phyloP scores from a whole-genome alignment of 2,329 filamentous ascomycete genomes.

The Aspergillus chevalieri region DNA sequence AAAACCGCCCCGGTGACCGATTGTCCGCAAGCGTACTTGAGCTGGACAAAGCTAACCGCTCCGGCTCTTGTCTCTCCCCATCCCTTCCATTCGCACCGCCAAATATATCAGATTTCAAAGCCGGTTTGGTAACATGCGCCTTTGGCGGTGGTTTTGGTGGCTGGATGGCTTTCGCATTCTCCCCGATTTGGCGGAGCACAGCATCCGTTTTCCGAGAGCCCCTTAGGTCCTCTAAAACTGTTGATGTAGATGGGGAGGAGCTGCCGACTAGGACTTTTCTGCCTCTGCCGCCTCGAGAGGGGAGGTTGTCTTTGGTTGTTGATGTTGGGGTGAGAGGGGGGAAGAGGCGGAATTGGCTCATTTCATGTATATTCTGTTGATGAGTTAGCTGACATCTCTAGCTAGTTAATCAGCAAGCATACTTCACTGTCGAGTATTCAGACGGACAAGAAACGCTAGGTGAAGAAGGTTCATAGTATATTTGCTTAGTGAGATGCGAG shows the following conservation, averaged over 20 bases:
- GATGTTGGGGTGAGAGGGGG: conserved; percentile 28
- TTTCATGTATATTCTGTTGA: conserved; percentile 6
- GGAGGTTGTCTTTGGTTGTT: conserved; percentile 7
- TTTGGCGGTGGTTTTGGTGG: conserved; percentile 14
- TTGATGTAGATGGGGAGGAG: conserved; percentile 11
- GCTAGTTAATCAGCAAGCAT: not conserved
- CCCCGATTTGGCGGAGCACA: conserved; percentile 33
- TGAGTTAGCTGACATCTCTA: not conserved
- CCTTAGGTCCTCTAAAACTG: conserved; percentile 25
- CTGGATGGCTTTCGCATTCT: conserved; percentile 27
- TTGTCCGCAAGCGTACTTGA: conserved; percentile 4
- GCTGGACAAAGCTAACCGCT: conserved; percentile 2
- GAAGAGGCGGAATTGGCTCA: conserved; percentile 38
- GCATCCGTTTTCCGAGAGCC: conserved; percentile 26
- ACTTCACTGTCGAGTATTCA: not conserved
- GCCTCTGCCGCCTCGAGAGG: too few relatives aligned
- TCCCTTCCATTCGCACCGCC: conserved; percentile 6
- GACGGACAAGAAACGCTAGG: too few relatives aligned
- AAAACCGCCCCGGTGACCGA: conserved; percentile 9
- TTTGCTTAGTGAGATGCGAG: too few relatives aligned
- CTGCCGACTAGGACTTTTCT: too few relatives aligned
- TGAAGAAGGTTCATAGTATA: too few relatives aligned
- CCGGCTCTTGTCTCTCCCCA: not conserved
- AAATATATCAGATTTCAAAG: conserved; percentile 9
- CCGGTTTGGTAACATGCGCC: conserved; percentile 13